These are phyloP conservation scores for Parathielavia hyrcaniae DNA, from an alignment of 495 filamentous ascomycete species.

Conservation along the genomic window DNA sequence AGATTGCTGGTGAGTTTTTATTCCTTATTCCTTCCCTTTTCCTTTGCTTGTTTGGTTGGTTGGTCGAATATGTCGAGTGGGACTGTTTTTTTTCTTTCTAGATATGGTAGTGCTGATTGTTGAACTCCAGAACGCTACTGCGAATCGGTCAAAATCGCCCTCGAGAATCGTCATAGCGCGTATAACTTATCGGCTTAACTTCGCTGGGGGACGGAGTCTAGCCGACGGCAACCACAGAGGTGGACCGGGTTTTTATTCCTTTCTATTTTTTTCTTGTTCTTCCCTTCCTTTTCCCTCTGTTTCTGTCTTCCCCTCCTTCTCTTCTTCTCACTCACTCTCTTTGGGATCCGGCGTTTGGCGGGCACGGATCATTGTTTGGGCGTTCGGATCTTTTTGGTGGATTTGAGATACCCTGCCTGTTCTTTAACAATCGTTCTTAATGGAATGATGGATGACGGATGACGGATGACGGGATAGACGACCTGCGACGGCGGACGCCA, in stretches of 20 bases:
- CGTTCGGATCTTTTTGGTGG: too few species aligned
- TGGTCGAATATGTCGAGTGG: too few species aligned
- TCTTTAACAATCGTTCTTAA: too few species aligned
- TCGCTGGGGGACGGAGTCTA: not conserved
- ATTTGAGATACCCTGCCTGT: too few species aligned
- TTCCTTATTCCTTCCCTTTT: not conserved
- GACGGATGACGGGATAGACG: too few species aligned
- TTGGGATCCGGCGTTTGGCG: too few species aligned
- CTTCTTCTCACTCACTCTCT: not conserved
- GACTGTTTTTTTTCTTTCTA: too few species aligned
- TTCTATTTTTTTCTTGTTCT: not conserved
- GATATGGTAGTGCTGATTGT: not conserved
- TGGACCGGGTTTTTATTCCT: not conserved
- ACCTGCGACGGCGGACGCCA: too few species aligned
- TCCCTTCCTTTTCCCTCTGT: not conserved
- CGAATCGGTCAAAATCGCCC: constrained; percentile 5
- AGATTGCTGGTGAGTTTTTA: constrained; percentile 26
- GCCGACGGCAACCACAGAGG: not conserved
- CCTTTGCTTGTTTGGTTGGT: not conserved
- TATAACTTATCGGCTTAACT: constrained; percentile 8
- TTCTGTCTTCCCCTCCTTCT: not conserved
- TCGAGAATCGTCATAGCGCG: constrained; percentile 1
- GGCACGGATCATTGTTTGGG: constrained; percentile 7
- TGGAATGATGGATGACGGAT: too few species aligned
- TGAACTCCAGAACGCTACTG: constrained; percentile 9